Percentiles rank a stretch among this genome's conserved stretches.
Conservation (phyloP, 345 rosid species). For the Euphorbia lathyris region DNA sequence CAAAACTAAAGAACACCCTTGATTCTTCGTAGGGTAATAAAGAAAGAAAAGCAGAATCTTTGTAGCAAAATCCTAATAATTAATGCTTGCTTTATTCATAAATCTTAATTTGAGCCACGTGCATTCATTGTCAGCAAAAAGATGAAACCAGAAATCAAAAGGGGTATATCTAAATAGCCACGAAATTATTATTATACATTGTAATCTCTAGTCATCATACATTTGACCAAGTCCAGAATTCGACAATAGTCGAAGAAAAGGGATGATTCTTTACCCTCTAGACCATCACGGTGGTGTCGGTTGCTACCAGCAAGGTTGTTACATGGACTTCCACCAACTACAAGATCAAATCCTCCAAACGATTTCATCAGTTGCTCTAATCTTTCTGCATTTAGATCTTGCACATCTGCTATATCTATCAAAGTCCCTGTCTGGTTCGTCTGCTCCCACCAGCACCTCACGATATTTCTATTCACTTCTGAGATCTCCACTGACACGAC, state of each 20-base stretch:
- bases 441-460: constrained; percentile 84
- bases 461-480: constrained; percentile 51
- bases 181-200: not conserved
- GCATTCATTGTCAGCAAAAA: not conserved
- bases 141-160: too few relatives aligned
- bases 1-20: not conserved
- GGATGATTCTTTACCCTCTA: constrained; percentile 75
- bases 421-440: constrained; percentile 77
- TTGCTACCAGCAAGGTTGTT: constrained; percentile 92
- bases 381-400: constrained; percentile 36
- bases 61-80: not conserved
- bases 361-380: constrained; percentile 45
- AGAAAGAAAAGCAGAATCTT: too few relatives aligned
- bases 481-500: constrained; percentile 80
- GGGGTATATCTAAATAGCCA: not conserved
- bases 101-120: not conserved
- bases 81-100: not conserved
- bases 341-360: constrained; percentile 79
- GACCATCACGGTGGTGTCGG: constrained; percentile 63
- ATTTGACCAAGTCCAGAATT: constrained; percentile 56
- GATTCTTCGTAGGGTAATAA: too few relatives aligned
- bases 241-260: constrained; percentile 73
- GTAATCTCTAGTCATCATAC: constrained; percentile 20
- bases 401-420: constrained; percentile 51
- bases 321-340: constrained; percentile 92